These are phyloP conservation scores for Dothideomycetes sp. DNA, from an alignment of 2,329 filamentous ascomycete species.

Conservation along the genomic window DNA sequence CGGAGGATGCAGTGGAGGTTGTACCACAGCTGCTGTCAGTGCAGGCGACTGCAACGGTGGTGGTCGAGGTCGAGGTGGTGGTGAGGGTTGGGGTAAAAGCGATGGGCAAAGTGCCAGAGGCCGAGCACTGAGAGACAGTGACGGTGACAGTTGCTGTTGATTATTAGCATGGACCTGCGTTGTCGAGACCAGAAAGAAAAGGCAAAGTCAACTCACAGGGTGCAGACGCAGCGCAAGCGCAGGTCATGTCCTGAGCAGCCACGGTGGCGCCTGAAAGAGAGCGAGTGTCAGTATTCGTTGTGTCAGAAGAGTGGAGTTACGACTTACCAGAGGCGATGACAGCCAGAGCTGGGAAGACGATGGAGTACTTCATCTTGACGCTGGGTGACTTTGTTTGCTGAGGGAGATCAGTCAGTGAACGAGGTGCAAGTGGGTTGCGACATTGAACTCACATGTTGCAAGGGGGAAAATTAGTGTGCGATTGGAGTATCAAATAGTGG, in stretches of 20 bases:
- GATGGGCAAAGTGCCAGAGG: constrained; percentile 1
- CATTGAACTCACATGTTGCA: no score
- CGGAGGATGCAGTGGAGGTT: neutral
- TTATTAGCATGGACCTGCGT: constrained; percentile 1
- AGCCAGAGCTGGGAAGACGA: constrained; percentile 5
- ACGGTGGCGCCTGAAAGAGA: neutral
- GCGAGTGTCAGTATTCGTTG: neutral
- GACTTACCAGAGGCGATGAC: constrained; percentile 4
- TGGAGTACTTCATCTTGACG: constrained; percentile 8
- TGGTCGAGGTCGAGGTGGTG: neutral
- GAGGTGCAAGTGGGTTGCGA: no score
- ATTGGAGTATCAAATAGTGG: no score
- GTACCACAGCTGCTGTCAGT: neutral
- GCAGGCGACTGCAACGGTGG: constrained; percentile 1
- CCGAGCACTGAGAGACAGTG: constrained; percentile 1
- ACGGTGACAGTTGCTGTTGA: constrained; percentile 5
- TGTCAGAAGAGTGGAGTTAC: neutral
- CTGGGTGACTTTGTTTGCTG: neutral
- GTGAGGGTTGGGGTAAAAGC: neutral
- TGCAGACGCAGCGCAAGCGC: no score
- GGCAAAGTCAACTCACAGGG: neutral
- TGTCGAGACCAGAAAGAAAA: no score
- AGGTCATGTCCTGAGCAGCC: neutral
- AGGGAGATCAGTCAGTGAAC: neutral
- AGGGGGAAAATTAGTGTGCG: no score